Conservation (phyloP, 495 filamentous ascomycete genomes). For the Aeminium ludgeri region DNA sequence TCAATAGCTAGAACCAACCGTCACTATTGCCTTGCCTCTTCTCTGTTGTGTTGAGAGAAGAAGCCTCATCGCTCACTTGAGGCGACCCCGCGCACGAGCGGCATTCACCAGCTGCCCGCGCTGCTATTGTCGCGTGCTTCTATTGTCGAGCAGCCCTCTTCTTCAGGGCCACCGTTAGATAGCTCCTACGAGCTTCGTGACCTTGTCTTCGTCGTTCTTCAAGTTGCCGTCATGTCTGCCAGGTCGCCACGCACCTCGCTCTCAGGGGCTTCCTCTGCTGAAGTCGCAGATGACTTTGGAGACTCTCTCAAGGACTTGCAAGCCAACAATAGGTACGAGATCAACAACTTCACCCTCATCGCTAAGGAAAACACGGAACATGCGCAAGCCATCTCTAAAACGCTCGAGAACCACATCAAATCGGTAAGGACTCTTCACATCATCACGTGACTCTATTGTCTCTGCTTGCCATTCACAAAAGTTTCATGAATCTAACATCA, state of each 20-base stretch:
- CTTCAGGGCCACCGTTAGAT: no score
- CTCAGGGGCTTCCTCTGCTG: slow-evolving; percentile 42
- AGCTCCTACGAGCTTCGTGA: slow-evolving; percentile 1
- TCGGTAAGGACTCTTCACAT: slow-evolving; percentile 47
- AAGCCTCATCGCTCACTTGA: no score
- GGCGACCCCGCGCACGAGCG: no score
- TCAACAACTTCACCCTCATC: slow-evolving; percentile 88
- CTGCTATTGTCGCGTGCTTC: no score
- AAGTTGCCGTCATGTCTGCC: slow-evolving; percentile 39
- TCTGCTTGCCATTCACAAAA: slow-evolving; percentile 3
- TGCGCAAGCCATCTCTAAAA: slow-evolving; percentile 76
- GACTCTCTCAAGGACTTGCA: slow-evolving; percentile 82
- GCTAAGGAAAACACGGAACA: slow-evolving; percentile 92
- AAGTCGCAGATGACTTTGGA: slow-evolving; percentile 88
- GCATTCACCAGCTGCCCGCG: no score
- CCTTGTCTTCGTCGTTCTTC: not conserved
- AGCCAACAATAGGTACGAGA: slow-evolving; percentile 77
- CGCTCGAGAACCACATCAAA: slow-evolving; percentile 79
- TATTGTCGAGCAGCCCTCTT: no score
- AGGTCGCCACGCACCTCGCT: slow-evolving; percentile 12
- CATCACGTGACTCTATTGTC: slow-evolving; percentile 2
- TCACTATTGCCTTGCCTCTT: slow-evolving; percentile 2
- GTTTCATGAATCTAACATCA: slow-evolving; percentile 3
- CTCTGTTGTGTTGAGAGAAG: not conserved
- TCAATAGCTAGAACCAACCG: slow-evolving; percentile 2